A percentile compares a stretch with the other conserved stretches of the same genome.
phyloP scores from a whole-genome alignment of 2,329 filamentous ascomycete species.

The Didymella lethalis region DNA sequence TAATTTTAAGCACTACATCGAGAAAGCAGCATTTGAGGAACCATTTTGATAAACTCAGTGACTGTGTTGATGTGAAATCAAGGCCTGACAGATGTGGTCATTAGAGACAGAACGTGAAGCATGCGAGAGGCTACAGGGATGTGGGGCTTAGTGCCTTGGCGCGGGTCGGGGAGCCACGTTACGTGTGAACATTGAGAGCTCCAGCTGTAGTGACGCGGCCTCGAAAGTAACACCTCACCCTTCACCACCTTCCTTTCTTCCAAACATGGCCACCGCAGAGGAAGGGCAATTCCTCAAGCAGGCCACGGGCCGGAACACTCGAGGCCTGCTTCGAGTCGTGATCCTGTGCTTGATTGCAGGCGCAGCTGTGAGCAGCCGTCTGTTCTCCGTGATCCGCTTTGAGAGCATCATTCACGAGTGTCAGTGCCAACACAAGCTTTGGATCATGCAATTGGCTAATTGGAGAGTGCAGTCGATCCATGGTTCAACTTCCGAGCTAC shows the following conservation, averaged over 20 bases:
- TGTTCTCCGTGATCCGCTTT: constrained; percentile 99
- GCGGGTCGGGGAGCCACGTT: constrained; percentile 23
- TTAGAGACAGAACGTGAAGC: not conserved
- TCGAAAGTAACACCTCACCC: constrained; percentile 39
- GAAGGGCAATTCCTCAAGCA: constrained; percentile 71
- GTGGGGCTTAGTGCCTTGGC: constrained; percentile 23
- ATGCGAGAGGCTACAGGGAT: constrained; percentile 14
- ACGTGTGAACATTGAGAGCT: constrained; percentile 38
- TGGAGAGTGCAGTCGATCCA: constrained; percentile 77
- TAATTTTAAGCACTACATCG: no score
- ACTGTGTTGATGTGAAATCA: no score
- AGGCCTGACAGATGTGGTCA: no score
- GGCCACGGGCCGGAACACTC: constrained; percentile 79
- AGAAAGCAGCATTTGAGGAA: no score
- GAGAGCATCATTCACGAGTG: constrained; percentile 99
- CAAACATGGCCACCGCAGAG: constrained; percentile 51
- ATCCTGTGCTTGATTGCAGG: constrained; percentile 92
- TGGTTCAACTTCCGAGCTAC: constrained; percentile 99
- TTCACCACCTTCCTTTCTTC: constrained; percentile 30
- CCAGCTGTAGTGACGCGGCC: constrained; percentile 50
- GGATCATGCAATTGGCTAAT: constrained; percentile 38
- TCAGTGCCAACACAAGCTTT: constrained; percentile 61
- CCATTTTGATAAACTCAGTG: no score
- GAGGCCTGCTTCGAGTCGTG: constrained; percentile 84
- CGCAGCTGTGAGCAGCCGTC: constrained; percentile 87